phyloP scores from a whole-genome alignment of 805 yeast species.

The Barnettozyma californica region DNA sequence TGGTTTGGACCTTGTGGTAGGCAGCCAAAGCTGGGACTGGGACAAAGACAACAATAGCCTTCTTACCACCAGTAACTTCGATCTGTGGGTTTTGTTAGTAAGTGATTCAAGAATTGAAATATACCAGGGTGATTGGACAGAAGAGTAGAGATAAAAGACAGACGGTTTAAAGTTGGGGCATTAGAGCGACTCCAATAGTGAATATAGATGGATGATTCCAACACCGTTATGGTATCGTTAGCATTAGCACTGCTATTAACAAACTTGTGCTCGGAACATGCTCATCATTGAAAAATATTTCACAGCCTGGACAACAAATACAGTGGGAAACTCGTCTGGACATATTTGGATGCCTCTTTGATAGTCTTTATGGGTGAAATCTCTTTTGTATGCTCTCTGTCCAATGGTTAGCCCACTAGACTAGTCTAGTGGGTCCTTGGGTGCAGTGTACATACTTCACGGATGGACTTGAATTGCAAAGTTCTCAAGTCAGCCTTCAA shows the following conservation, averaged over 20 bases:
- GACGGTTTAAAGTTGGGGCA: not conserved
- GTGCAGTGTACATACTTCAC: slow-evolving; percentile 53
- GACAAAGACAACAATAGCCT: slow-evolving; percentile 96
- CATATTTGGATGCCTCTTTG: not conserved
- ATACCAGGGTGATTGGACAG: not conserved
- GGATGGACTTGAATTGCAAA: slow-evolving; percentile 96
- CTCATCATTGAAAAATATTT: not conserved
- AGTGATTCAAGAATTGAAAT: not conserved
- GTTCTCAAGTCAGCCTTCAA: slow-evolving; percentile 97
- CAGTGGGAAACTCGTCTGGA: not conserved
- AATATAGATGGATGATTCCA: not conserved
- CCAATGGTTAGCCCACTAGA: slow-evolving; percentile 1
- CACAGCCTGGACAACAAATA: not conserved
- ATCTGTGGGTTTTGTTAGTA: slow-evolving; percentile 39
- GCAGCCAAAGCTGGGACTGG: slow-evolving; percentile 91
- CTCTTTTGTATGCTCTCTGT: slow-evolving; percentile 3
- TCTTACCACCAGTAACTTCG: slow-evolving; percentile 97
- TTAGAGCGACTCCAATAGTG: not conserved
- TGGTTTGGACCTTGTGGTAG: slow-evolving; percentile 96
- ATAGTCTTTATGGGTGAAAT: not conserved
- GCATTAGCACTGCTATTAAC: too few species aligned
- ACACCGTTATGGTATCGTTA: too few species aligned
- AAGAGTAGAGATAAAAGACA: not conserved
- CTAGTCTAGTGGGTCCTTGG: slow-evolving; percentile 2
- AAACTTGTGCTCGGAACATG: not conserved